Base-by-base conservation (phyloP, 2,329 filamentous ascomycete genomes). In the Microdochium trichocladiopsis region DNA sequence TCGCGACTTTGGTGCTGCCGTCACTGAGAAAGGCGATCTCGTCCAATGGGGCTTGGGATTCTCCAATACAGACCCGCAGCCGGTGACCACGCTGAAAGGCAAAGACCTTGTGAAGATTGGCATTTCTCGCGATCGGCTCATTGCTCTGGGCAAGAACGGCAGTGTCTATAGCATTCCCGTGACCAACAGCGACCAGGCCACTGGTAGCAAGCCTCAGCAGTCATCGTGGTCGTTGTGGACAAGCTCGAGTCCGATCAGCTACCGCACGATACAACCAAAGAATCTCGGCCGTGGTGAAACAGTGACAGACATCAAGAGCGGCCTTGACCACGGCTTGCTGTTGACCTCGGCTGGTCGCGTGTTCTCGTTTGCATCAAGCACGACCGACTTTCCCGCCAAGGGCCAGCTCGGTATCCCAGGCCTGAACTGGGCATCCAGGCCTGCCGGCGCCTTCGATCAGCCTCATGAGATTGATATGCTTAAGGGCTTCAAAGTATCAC, bases 321-420 rank as follows among this genome's bases (percentile, higher is more conserved):
- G 94, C 2, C 77, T 89, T 14, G 91, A 97, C 63, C 93, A 97
- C 66, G 88, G 87, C 28, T 77, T 97, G 1, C 77, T 99, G 49
- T 77, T 96, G 55, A 96, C 93, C 0, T 90, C 83, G 48, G 82
- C 80, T 50, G 94, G 94, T 1, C 88, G 93, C 41, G 80, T 97
- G 31, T 97, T 95, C 69, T 88, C 92, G 2, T 86, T 88, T n/a
- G 93, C 90, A 2, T 85, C 90, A 2, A 90, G 88, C 56, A 84
- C 84, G 18, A 80, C 87, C 52, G 78, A 84, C 50, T 97, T 88
- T 64, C 94, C 94, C 1, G 80, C 81, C 2, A 86, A 82, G 63
- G 94, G 94, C 5, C 92, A 99, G 69, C 80, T 97, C 49, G 94
- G 94, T 48, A 76, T 97, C 23, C 86, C 90, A 0, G 91, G 90